Base-by-base conservation (phyloP, 176 grass and related monocot genomes). In the Secale cereale region DNA sequence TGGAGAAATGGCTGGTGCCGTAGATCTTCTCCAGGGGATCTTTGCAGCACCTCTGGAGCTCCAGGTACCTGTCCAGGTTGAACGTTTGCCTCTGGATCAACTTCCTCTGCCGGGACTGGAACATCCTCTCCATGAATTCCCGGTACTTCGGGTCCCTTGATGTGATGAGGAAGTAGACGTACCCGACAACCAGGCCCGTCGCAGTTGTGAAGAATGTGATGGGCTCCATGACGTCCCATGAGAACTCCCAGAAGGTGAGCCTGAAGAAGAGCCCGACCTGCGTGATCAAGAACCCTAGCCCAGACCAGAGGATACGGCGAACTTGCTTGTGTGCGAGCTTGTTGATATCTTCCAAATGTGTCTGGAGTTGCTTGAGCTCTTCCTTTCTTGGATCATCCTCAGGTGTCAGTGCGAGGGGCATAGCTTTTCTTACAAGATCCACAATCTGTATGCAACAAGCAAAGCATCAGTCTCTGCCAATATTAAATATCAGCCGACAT, bases 191-290 rank as follows among this genome's bases (percentile, higher is more conserved):
- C 45, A 99, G 87, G 59, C 94, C 91, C 12, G 86, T 87, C 2
- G 94, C 91, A 6, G 97, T 96, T 9, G 88, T 80, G 85, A 99
- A 99, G 90, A 96, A 99, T 2, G 97, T 91, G 64, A 99, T 94
- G 3, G 97, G 97, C 77, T 99, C 97, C 97, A 99, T 99, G 59
- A 99, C 97, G 10, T 99, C 97, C 97, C 97, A 99, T 0, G 97
- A 99, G 90, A 96, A 94, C 54, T 99, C 97, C 97, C 97, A 99
- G 90, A 99, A 99, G 11, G 97, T 99, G 35, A 99, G 88, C 84
- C 97, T 89, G 59, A 99, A 96, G 83, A 97, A 96, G 57, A 99
- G 86, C 33, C 97, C 91, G 2, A 94, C 85, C 64, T 99, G 97
- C 12, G 87, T 86, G 74, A 99, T 86, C 29, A 95, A 60, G 85